These are phyloP conservation scores for Teratosphaeria pseudoeucalypti DNA, from an alignment of 2,329 filamentous ascomycete genomes.

Conservation along the genomic window DNA sequence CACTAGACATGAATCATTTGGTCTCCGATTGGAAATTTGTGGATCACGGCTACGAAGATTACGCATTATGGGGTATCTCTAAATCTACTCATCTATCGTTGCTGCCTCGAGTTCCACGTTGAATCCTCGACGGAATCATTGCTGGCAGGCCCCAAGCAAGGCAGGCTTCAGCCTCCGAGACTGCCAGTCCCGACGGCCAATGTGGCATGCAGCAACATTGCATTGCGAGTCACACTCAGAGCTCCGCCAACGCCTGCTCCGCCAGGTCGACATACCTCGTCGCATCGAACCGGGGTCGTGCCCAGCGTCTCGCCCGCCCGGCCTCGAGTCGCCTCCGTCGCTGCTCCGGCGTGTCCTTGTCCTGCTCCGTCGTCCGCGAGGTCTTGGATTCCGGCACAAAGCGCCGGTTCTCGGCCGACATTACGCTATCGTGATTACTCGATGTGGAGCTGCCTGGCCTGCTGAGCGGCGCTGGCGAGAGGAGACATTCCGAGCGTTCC, in stretches of 20 bases:
- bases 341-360: conserved; percentile 16
- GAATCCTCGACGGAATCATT: not conserved
- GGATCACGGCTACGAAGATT: no score
- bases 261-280: conserved; percentile 17
- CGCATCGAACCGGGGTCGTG: conserved; percentile 18
- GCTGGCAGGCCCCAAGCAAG: not conserved
- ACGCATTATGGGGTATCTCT: not conserved
- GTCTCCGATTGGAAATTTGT: no score
- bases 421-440: conserved; percentile 4
- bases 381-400: conserved; percentile 5
- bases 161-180: no score
- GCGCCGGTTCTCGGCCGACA: not conserved
- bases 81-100: not conserved
- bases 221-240: conserved; percentile 6
- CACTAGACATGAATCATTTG: not conserved
- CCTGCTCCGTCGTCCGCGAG: conserved; percentile 18
- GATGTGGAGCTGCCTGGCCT: not conserved
- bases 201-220: not conserved
- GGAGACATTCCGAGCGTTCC: not conserved
- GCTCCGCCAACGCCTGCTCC: conserved; percentile 20
- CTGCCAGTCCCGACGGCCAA: not conserved
- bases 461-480: conserved; percentile 3
- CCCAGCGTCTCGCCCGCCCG: conserved; percentile 20
- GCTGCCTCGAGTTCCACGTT: not conserved
- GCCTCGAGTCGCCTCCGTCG: conserved; percentile 17